Base-by-base conservation (phyloP, 352 stramenopile species). In the Pythium scleroteichum region DNA sequence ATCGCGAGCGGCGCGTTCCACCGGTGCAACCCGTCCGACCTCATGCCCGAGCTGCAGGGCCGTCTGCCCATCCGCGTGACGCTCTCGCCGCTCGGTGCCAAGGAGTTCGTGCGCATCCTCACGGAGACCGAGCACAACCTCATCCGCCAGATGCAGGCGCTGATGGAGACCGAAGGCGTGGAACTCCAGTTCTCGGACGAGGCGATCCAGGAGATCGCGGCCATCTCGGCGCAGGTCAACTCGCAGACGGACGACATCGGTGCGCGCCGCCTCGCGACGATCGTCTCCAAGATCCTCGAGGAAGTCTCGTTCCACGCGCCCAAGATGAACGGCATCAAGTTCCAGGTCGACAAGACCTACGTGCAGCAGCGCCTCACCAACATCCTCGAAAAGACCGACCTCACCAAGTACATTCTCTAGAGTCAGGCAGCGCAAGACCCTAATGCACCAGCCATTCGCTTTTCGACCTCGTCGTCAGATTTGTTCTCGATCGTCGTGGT, bases 381-480 rank as follows among this genome's bases (percentile, higher is more conserved):
- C 62, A 84, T 98, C 59, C 82, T 98, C 22, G 88, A 97, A 55
- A 90, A 94, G 62, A 96, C 85, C 41, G 96, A 99, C 72, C 81
- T 99, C 19, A 97, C 92, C 41, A 98, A 98, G 75, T 99, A 98
- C 76, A 99, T 99, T 70, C 82, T 99, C 46, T 99, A 95, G 39
- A 66, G 40, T 10, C 5, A 35, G 29, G 29, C 29, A 35, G 10
- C 29, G 29, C 29, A 35, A 35, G 29, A 35, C 29, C 5, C 10
- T 10, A 35, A 10, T 35, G 10, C n/a, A n/a, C n/a, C 29, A 35
- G 29, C 29, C 29, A 35, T 5, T 35, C 29, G 10, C 10, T 35
- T 35, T 35, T 5, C 29, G 29, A 10, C 5, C 29, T 10, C 5
- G 10, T 35, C n/a, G n/a, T n/a, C n/a, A n/a, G n/a, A n/a, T 35